Evolutionary conservation across 768 basidiomycete genomes (phyloP).

Genomic region (Podaxis mareebaensis): DNA sequence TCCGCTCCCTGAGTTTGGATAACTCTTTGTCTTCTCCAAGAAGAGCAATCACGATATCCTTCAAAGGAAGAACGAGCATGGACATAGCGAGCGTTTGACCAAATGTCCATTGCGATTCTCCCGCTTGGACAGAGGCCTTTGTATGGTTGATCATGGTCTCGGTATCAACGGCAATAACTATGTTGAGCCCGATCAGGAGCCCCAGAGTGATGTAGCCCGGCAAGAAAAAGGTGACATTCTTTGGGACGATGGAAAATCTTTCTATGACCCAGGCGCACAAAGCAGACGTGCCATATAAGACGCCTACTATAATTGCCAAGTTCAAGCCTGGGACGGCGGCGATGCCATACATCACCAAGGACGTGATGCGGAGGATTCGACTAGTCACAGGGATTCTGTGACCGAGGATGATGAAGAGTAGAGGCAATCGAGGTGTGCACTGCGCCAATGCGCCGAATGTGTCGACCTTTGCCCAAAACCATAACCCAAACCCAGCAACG

Average conservation of each 20-base stretch:
- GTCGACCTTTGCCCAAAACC: constrained; percentile 18
- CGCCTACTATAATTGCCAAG: not conserved
- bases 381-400: constrained; percentile 1
- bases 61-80: not conserved
- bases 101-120: constrained; percentile 2
- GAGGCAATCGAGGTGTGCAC: not conserved
- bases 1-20: not conserved
- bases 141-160: not conserved
- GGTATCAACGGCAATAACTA: not conserved
- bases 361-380: not conserved
- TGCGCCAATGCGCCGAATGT: not conserved
- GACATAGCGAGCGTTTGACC: not conserved
- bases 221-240: not conserved
- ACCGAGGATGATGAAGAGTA: constrained; percentile 2
- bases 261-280: not conserved
- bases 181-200: not conserved
- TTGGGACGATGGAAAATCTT: not conserved
- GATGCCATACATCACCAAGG: not conserved
- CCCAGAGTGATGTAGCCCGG: not conserved
- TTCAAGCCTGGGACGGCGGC: not conserved
- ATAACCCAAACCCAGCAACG: constrained; percentile 14
- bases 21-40: not conserved
- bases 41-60: not conserved
- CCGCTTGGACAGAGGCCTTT: not conserved
- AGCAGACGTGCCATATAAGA: not conserved